Conservation (phyloP, 2,329 filamentous ascomycete genomes). For the Alternaria arborescens region DNA sequence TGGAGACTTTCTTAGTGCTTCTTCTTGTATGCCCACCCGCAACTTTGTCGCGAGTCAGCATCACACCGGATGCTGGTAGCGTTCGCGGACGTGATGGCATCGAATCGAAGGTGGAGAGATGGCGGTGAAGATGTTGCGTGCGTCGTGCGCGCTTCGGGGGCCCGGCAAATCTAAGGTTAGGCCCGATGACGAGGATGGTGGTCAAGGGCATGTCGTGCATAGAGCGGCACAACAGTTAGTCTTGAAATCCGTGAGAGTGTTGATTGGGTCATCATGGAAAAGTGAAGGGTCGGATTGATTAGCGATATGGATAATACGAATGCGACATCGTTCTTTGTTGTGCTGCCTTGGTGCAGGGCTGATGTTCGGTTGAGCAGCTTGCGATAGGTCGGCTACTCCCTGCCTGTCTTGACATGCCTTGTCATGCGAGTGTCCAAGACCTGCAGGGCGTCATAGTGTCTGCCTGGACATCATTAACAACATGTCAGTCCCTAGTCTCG, state of each 20-base stretch:
- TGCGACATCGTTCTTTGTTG: constrained; percentile 4
- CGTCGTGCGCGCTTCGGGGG: constrained; percentile 29
- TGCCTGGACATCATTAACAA: neutral
- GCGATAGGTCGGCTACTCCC: neutral
- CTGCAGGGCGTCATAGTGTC: neutral
- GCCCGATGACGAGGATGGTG: constrained; percentile 18
- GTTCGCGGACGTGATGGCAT: constrained; percentile 3
- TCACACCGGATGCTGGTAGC: constrained; percentile 6
- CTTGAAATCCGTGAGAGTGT: neutral
- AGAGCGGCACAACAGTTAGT: constrained; percentile 12
- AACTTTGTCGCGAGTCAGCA: constrained; percentile 11
- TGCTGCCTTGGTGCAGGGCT: constrained; percentile 1
- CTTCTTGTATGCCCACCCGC: constrained; percentile 3
- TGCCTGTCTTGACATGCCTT: neutral
- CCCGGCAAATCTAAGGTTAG: constrained; percentile 21
- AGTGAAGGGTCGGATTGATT: neutral
- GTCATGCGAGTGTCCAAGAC: neutral
- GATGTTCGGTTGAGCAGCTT: neutral
- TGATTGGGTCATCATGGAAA: neutral
- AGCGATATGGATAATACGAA: neutral
- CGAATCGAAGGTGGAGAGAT: constrained; percentile 9
- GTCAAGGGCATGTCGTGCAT: constrained; percentile 24
- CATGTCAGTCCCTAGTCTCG: neutral
- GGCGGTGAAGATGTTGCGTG: constrained; percentile 34
- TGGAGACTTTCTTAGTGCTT: neutral